phyloP scores from a whole-genome alignment of 768 basidiomycete species.

The Hypholoma fasciculare region DNA sequence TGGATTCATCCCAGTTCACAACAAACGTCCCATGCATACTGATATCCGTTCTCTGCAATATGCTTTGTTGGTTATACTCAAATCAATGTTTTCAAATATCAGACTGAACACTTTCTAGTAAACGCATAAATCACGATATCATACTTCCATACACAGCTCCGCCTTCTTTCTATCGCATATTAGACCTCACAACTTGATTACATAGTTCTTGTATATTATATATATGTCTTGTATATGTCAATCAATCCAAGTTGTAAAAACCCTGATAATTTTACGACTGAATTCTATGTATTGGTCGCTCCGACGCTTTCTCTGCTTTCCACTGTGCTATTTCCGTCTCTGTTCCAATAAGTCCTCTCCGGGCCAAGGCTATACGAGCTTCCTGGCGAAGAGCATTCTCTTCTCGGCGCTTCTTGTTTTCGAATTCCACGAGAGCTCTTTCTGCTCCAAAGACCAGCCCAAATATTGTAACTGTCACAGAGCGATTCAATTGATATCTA shows the following conservation, averaged over 20 bases:
- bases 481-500: slow-evolving; percentile 1
- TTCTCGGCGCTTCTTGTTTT: slow-evolving; percentile 60
- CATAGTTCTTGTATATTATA: no score
- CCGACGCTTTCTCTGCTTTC: slow-evolving; percentile 43
- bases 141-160: not conserved
- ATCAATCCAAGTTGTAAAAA: not conserved
- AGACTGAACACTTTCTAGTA: not conserved
- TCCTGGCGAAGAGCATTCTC: slow-evolving; percentile 72
- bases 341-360: slow-evolving; percentile 74
- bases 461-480: slow-evolving; percentile 49
- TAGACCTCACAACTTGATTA: no score
- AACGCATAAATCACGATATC: not conserved
- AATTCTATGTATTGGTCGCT: not conserved
- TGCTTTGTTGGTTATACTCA: not conserved
- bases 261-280: not conserved
- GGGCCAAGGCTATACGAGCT: slow-evolving; percentile 73
- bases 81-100: slow-evolving; percentile 1
- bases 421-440: slow-evolving; percentile 69
- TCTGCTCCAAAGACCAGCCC: slow-evolving; percentile 80
- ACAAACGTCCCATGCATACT: slow-evolving; percentile 19
- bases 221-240: not conserved
- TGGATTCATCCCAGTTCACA: slow-evolving; percentile 28
- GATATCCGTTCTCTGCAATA: not conserved
- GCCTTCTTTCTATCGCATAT: no score
- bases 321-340: slow-evolving; percentile 85